phyloP scores from a whole-genome alignment of 108 stramenopile genomes.

The Epithemia pelagica region DNA sequence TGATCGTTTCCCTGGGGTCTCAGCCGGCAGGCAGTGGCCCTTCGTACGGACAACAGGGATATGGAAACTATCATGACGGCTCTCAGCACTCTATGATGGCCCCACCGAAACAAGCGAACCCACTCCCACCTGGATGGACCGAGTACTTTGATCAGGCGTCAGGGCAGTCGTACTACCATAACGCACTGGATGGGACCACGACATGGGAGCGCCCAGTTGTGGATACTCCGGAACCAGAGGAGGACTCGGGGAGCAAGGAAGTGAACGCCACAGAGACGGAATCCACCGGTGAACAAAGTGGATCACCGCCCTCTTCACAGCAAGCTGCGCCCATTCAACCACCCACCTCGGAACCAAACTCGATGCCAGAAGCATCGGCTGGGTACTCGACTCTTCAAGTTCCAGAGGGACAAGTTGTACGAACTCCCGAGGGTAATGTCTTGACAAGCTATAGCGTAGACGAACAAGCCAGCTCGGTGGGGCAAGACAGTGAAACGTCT shows the following conservation, averaged over 20 bases:
- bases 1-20: not conserved
- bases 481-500: not conserved
- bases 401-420: not conserved
- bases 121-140: slow-evolving; percentile 36
- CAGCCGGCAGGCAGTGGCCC: not conserved
- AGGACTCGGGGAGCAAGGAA: not conserved
- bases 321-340: too few species aligned
- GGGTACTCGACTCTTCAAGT: not conserved
- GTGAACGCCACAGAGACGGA: not conserved
- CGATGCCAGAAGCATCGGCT: not conserved
- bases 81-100: not conserved
- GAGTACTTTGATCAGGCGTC: slow-evolving; percentile 70
- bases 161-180: slow-evolving; percentile 71
- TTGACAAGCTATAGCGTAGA: not conserved
- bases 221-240: not conserved
- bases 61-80: not conserved
- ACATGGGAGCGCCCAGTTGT: slow-evolving; percentile 69
- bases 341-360: too few species aligned
- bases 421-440: not conserved
- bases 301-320: not conserved
- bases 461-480: not conserved
- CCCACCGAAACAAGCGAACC: not conserved
- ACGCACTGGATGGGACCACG: slow-evolving; percentile 63
- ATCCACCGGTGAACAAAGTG: not conserved
- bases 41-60: not conserved